Conservation (phyloP, 2,329 filamentous ascomycete species). For the Penicillium sp. region DNA sequence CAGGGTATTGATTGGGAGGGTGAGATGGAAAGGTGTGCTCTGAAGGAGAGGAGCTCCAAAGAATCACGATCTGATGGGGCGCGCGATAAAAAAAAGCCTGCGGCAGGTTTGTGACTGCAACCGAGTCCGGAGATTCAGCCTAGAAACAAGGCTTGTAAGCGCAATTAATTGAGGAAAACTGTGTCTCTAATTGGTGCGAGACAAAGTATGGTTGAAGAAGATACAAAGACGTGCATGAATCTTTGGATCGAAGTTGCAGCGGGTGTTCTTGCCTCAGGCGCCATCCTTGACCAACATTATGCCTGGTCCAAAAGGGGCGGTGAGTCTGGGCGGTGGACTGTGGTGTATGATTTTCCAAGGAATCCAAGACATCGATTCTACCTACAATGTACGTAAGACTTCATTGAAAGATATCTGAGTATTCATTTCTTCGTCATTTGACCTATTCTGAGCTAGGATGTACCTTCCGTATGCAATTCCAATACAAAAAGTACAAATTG, state of each 20-base stretch:
- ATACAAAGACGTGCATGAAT: constrained; percentile 9
- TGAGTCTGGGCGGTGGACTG: not conserved
- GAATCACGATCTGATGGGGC: constrained; percentile 5
- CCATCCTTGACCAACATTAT: not conserved
- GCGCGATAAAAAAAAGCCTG: constrained; percentile 21
- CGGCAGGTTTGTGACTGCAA: constrained; percentile 1
- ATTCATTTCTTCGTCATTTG: too few species aligned
- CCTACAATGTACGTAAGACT: not conserved
- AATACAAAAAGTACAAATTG: not conserved
- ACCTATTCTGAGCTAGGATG: too few species aligned
- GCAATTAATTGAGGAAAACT: not conserved
- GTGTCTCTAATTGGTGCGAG: not conserved
- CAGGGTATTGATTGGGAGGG: not conserved
- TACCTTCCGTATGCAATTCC: too few species aligned
- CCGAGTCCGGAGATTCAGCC: not conserved
- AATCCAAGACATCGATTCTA: too few species aligned
- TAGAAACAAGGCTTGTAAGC: not conserved
- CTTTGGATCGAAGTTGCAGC: constrained; percentile 9
- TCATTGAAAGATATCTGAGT: too few species aligned
- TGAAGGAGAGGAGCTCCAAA: constrained; percentile 2
- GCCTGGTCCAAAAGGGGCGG: not conserved
- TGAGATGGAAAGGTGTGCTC: not conserved
- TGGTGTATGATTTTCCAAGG: not conserved
- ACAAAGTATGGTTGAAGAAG: not conserved
- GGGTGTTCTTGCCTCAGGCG: constrained; percentile 19